Conservation (phyloP, 495 filamentous ascomycete genomes). For the Cladorrhinum samala region DNA sequence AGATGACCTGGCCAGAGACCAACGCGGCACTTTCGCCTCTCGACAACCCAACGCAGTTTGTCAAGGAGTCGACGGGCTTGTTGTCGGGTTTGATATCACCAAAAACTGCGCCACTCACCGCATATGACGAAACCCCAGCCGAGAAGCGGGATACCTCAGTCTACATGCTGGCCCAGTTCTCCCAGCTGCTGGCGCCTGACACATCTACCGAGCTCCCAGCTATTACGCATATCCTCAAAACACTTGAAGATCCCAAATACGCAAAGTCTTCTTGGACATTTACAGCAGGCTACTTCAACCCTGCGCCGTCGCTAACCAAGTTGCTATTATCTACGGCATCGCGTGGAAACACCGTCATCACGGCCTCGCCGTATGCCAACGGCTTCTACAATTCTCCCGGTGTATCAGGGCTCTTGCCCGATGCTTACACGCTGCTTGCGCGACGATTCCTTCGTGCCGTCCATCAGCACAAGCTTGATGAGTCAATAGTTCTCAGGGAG, state of each 20-base stretch:
- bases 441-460: slow-evolving; percentile 73
- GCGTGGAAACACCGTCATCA: slow-evolving; percentile 70
- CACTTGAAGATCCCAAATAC: slow-evolving; percentile 55
- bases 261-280: slow-evolving; percentile 78
- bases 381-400: slow-evolving; percentile 90
- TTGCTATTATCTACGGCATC: slow-evolving; percentile 68
- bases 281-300: slow-evolving; percentile 98
- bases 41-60: slow-evolving; percentile 59
- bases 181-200: slow-evolving; percentile 70
- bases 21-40: slow-evolving; percentile 72
- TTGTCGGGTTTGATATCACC: slow-evolving; percentile 57
- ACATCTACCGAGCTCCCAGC: slow-evolving; percentile 84
- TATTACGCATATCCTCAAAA: slow-evolving; percentile 64
- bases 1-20: slow-evolving; percentile 67
- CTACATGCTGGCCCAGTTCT: slow-evolving; percentile 81
- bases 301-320: slow-evolving; percentile 70
- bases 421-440: slow-evolving; percentile 83
- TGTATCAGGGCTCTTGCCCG: slow-evolving; percentile 81
- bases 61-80: slow-evolving; percentile 56
- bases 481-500: slow-evolving; percentile 68
- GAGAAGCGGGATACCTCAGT: slow-evolving; percentile 58
- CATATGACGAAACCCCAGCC: slow-evolving; percentile 10
- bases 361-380: slow-evolving; percentile 91
- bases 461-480: slow-evolving; percentile 50
- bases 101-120: slow-evolving; percentile 18